These are phyloP conservation scores for Pythium apleroticum DNA, from an alignment of 352 stramenopile genomes.

Conservation along the genomic window DNA sequence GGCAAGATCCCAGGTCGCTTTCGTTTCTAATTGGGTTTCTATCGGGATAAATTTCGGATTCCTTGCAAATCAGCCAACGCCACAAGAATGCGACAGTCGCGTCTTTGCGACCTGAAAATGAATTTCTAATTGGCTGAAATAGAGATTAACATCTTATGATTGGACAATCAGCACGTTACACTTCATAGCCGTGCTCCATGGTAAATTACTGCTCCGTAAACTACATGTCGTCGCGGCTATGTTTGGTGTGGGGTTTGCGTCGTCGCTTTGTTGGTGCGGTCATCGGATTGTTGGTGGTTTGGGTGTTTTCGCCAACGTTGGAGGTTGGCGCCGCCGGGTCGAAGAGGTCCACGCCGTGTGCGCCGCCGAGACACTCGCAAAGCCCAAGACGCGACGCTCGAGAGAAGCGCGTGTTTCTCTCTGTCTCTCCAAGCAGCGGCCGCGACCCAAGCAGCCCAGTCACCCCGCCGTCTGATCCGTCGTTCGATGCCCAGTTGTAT, in stretches of 20 bases:
- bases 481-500: conserved; percentile 11
- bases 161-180: conserved; percentile 2
- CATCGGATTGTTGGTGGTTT: conserved; percentile 9
- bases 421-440: conserved; percentile 7
- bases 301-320: conserved; percentile 8
- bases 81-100: conserved; percentile 17
- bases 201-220: not conserved
- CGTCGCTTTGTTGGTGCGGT: not conserved
- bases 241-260: conserved; percentile 1
- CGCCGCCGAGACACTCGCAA: not conserved
- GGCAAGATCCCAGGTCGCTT: conserved; percentile 9
- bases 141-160: not conserved
- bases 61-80: conserved; percentile 12
- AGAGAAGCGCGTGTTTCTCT: not conserved
- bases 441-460: conserved; percentile 1
- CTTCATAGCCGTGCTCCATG: not conserved
- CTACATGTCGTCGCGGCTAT: not conserved
- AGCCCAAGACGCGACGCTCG: not conserved
- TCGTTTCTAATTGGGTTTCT: conserved; percentile 10
- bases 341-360: not conserved
- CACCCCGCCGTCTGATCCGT: not conserved
- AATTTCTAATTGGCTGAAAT: conserved; percentile 13
- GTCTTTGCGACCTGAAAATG: conserved; percentile 12
- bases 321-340: not conserved
- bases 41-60: conserved; percentile 17